Percentiles rank a stretch among this genome's conserved stretches.
Conservation (phyloP, 331 rosid genomes). For the Ulmus americana region DNA sequence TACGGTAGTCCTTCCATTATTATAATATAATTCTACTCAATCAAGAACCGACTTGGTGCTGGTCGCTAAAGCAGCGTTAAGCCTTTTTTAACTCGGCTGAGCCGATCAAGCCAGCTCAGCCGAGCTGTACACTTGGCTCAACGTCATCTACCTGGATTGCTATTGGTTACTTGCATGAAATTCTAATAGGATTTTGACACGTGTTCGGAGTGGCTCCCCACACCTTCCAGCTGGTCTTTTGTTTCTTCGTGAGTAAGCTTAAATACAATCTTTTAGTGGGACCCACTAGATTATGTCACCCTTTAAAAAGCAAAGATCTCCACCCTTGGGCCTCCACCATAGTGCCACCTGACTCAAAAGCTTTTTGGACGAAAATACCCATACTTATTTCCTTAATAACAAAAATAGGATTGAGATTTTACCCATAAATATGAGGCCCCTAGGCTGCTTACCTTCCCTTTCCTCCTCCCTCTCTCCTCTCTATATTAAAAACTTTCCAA, state of each 20-base stretch:
- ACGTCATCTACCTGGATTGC: constrained; percentile 22
- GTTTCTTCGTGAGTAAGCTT: constrained; percentile 62
- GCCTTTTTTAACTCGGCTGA: not conserved
- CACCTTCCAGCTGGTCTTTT: not conserved
- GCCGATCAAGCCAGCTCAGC: constrained; percentile 7
- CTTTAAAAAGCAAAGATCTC: constrained; percentile 10
- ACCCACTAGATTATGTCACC: constrained; percentile 36
- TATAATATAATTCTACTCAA: not conserved
- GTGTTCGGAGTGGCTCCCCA: constrained; percentile 23
- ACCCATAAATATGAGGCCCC: constrained; percentile 46
- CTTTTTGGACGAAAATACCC: constrained; percentile 41
- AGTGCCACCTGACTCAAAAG: constrained; percentile 88
- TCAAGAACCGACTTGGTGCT: constrained; percentile 9
- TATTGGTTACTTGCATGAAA: constrained; percentile 25
- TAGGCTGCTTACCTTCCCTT: constrained; percentile 72
- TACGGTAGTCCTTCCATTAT: not conserved
- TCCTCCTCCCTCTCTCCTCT: constrained; percentile 46
- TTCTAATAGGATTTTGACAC: not conserved
- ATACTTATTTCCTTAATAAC: not conserved
- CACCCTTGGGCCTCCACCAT: constrained; percentile 25
- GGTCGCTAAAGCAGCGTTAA: not conserved
- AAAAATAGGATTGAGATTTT: not conserved
- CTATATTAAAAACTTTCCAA: constrained; percentile 7
- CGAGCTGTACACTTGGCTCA: not conserved
- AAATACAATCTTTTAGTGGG: constrained; percentile 31